Conservation (phyloP, 176 grass and related monocot species). For the Triticum monococcum region DNA sequence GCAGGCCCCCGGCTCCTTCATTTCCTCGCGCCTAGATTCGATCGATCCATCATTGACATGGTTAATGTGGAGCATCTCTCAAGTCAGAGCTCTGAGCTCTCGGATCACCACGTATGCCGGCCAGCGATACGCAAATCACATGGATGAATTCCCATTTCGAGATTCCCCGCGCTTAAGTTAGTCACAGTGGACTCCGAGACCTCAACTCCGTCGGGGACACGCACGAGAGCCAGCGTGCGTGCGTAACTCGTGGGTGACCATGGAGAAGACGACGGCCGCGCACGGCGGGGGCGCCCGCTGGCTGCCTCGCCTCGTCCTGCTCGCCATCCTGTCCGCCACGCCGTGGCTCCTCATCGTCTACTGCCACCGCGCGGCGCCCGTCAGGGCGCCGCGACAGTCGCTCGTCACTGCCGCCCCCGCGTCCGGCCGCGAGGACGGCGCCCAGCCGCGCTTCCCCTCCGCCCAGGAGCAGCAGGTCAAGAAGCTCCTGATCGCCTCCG, state of each 20-base stretch:
- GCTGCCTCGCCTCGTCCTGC: slow-evolving; percentile 49
- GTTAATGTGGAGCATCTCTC: neutral
- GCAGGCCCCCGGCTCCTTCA: neutral
- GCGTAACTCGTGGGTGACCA: slow-evolving; percentile 1
- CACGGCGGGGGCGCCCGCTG: slow-evolving; percentile 16
- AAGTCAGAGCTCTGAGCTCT: neutral
- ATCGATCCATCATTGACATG: neutral
- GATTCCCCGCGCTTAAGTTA: neutral
- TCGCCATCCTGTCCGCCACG: slow-evolving; percentile 37
- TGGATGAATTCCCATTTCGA: neutral
- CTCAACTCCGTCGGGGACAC: too few species aligned
- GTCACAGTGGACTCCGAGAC: neutral
- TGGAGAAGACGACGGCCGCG: slow-evolving; percentile 37
- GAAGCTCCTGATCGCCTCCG: slow-evolving; percentile 18
- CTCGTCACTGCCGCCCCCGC: neutral
- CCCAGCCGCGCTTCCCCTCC: neutral
- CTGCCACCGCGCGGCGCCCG: slow-evolving; percentile 41
- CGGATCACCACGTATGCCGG: neutral
- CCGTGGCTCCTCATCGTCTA: slow-evolving; percentile 64
- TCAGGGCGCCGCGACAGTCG: neutral
- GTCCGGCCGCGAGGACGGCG: neutral
- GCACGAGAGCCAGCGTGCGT: neutral
- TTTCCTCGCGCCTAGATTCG: neutral
- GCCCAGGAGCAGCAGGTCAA: slow-evolving; percentile 4
- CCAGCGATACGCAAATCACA: too few species aligned